These are phyloP conservation scores for Tetracentron sinense DNA, from an alignment of 164 flowering plant genomes.

Conservation along the genomic window DNA sequence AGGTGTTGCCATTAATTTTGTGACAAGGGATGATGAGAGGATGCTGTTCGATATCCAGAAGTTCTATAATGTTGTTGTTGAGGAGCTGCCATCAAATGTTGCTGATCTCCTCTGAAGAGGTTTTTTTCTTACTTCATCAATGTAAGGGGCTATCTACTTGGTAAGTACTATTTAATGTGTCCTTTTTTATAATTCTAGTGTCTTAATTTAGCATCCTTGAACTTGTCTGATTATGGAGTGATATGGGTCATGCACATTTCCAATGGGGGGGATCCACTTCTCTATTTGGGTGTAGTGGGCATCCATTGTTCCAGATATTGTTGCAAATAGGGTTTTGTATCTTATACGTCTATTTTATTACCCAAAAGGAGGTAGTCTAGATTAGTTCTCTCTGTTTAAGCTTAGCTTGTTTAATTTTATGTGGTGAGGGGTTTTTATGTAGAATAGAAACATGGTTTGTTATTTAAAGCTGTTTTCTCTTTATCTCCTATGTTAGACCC, in stretches of 20 bases:
- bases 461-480: no score
- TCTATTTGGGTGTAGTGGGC: conserved; percentile 7
- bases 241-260: conserved; percentile 27
- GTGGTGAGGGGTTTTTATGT: conserved; percentile 2
- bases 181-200: conserved; percentile 3
- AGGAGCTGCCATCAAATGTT: conserved; percentile 74
- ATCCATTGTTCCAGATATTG: conserved; percentile 23
- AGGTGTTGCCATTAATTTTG: conserved; percentile 85
- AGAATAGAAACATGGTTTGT: conserved; percentile 15
- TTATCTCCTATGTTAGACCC: no score
- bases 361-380: conserved; percentile 14
- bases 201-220: conserved; percentile 13
- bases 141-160: conserved; percentile 19
- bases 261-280: conserved; percentile 10
- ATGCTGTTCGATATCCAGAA: conserved; percentile 77
- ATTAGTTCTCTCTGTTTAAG: background rate
- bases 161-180: conserved; percentile 21
- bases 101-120: conserved; percentile 66
- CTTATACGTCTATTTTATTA: conserved; percentile 4
- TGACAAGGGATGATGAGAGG: conserved; percentile 70
- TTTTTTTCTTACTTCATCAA: conserved; percentile 17
- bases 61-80: conserved; percentile 70
- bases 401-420: background rate
- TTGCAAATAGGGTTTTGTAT: conserved; percentile 23
- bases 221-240: conserved; percentile 22